phyloP scores from a whole-genome alignment of 257 asterid species.

The Coffea canephora region DNA sequence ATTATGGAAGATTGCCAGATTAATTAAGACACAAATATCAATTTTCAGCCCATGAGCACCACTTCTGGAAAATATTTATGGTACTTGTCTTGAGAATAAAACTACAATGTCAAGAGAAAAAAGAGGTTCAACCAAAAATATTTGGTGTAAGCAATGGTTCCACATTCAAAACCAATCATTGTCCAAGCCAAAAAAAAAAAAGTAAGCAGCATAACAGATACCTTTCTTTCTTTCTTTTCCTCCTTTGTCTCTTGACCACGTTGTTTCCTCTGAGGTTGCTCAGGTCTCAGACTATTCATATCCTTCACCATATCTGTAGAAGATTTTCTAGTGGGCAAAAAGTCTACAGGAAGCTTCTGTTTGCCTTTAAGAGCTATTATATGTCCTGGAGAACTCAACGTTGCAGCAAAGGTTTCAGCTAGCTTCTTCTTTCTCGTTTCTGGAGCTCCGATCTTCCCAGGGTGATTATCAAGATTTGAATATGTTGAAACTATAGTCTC shows the following conservation, averaged over 20 bases:
- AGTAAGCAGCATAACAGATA: slow-evolving; percentile 12
- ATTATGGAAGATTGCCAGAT: too few species aligned
- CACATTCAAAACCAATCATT: not conserved
- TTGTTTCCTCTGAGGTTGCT: slow-evolving; percentile 49
- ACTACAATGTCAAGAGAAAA: not conserved
- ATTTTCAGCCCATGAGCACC: too few species aligned
- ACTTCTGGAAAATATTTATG: not conserved
- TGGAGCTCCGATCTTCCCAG: slow-evolving; percentile 83
- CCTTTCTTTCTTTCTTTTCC: slow-evolving; percentile 97
- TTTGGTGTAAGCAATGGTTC: not conserved
- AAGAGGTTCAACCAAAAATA: not conserved
- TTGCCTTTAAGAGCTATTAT: slow-evolving; percentile 75
- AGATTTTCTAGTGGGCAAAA: slow-evolving; percentile 57
- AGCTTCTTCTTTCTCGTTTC: slow-evolving; percentile 67
- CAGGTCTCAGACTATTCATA: slow-evolving; percentile 33
- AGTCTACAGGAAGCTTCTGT: slow-evolving; percentile 78
- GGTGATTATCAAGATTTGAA: slow-evolving; percentile 89
- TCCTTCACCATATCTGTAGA: slow-evolving; percentile 44
- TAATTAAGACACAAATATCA: too few species aligned
- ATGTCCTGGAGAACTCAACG: slow-evolving; percentile 34
- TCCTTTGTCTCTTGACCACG: slow-evolving; percentile 80
- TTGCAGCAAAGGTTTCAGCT: slow-evolving; percentile 45
- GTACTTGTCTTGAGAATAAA: too few species aligned
- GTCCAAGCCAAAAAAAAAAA: not conserved
- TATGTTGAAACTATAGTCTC: slow-evolving; percentile 84